A percentile compares a stretch with the other conserved stretches of the same genome.
These are phyloP conservation scores for Lophium mytilinum DNA, from an alignment of 495 filamentous ascomycete genomes.

Conservation along the genomic window DNA sequence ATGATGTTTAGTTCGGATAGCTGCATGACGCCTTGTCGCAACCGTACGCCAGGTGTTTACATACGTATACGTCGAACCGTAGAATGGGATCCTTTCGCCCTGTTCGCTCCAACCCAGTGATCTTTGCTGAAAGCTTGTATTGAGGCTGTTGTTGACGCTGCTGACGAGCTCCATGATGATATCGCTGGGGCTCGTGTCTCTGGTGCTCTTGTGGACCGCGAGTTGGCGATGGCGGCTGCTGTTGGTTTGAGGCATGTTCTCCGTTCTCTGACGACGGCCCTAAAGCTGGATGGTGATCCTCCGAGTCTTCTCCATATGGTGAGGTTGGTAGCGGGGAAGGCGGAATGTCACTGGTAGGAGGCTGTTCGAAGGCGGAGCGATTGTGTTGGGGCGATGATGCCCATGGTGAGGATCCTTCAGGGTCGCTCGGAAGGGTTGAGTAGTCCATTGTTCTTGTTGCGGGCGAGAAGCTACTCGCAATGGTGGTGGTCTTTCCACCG, in stretches of 20 bases:
- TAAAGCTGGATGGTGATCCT: background rate
- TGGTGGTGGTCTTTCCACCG: too few species aligned
- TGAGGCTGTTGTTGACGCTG: conserved; percentile 43
- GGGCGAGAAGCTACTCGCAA: background rate
- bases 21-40: background rate
- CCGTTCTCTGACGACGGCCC: conserved; percentile 25
- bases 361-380: conserved; percentile 45
- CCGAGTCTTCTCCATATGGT: conserved; percentile 33
- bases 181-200: conserved; percentile 36
- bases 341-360: conserved; percentile 44
- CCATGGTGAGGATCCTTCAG: conserved; percentile 74
- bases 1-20: background rate
- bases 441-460: conserved; percentile 62
- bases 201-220: conserved; percentile 38
- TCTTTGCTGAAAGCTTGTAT: conserved; percentile 86
- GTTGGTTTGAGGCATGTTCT: conserved; percentile 36
- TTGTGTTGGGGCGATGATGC: conserved; percentile 62
- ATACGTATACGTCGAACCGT: conserved; percentile 93
- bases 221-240: conserved; percentile 34
- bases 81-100: conserved; percentile 93
- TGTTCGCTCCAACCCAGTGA: conserved; percentile 84
- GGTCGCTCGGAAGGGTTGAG: conserved; percentile 65
- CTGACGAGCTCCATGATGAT: conserved; percentile 34
- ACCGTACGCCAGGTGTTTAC: conserved; percentile 24
- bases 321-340: conserved; percentile 44